Conservation (phyloP, 1,139 yeast genomes). For the Geotrichum macrosporum region DNA sequence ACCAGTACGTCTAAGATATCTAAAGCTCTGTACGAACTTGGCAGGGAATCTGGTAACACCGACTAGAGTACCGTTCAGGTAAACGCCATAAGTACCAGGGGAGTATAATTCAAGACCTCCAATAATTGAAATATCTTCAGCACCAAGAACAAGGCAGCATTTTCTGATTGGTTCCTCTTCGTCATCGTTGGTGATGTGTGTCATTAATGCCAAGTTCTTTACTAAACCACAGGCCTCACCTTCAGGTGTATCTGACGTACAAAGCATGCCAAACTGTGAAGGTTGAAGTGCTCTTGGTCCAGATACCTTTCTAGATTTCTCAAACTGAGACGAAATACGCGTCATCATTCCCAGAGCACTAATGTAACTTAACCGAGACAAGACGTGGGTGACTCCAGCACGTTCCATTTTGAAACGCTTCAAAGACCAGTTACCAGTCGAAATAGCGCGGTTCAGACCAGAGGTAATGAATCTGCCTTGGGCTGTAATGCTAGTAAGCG, state of each 20-base stretch:
- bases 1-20: slow-evolving; percentile 78
- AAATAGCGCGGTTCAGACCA: slow-evolving; percentile 92
- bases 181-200: slow-evolving; percentile 97
- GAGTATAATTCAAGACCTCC: slow-evolving; percentile 83
- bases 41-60: slow-evolving; percentile 87
- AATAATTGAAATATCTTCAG: slow-evolving; percentile 74
- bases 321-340: slow-evolving; percentile 95
- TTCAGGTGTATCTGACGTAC: slow-evolving; percentile 99
- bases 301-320: slow-evolving; percentile 93
- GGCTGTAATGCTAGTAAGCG: slow-evolving; percentile 77
- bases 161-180: slow-evolving; percentile 85
- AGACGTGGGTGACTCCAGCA: slow-evolving; percentile 97
- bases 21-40: slow-evolving; percentile 71
- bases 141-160: slow-evolving; percentile 78
- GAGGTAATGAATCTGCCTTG: slow-evolving; percentile 90
- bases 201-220: slow-evolving; percentile 93
- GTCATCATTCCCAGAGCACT: slow-evolving; percentile 99
- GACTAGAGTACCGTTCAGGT: slow-evolving; percentile 86
- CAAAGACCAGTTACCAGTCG: slow-evolving; percentile 98
- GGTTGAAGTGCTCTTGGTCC: slow-evolving; percentile 99
- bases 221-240: slow-evolving; percentile 99
- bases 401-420: slow-evolving; percentile 99
- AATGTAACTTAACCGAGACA: slow-evolving; percentile 84
- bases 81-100: slow-evolving; percentile 74
- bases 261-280: slow-evolving; percentile 97